Conservation (phyloP, 2,329 filamentous ascomycete species). For the Conoideocrella luteorostrata region DNA sequence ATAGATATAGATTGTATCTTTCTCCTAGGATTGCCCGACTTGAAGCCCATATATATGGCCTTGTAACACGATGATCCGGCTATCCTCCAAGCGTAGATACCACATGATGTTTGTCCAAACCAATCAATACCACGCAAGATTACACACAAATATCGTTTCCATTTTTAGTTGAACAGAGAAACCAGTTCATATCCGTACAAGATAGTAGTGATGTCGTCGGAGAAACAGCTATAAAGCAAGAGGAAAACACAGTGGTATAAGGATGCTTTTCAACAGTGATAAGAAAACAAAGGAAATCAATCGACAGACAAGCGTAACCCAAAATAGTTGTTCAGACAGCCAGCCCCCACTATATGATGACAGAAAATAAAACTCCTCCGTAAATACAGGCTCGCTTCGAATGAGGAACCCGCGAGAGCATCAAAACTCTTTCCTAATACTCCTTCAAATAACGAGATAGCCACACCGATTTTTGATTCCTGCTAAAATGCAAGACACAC, state of each 20-base stretch:
- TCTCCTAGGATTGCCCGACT: background rate
- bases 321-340: constrained; percentile 4
- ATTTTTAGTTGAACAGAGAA: background rate
- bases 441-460: background rate
- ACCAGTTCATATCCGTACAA: background rate
- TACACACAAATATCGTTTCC: background rate
- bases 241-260: constrained; percentile 4
- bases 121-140: background rate
- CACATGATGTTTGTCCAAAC: background rate
- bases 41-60: background rate
- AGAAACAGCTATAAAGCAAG: background rate
- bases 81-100: background rate
- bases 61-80: background rate
- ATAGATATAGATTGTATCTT: background rate
- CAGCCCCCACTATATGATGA: background rate
- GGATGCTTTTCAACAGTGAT: background rate
- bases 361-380: background rate
- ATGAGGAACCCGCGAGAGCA: background rate
- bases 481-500: constrained; percentile 8
- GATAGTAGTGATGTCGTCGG: background rate
- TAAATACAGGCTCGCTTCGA: background rate
- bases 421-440: constrained; percentile 1
- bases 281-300: background rate
- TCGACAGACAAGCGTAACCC: background rate
- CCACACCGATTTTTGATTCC: constrained; percentile 4